Evolutionary conservation across 306 rosid species (phyloP).

Genomic region (Crataegus laevigata): DNA sequence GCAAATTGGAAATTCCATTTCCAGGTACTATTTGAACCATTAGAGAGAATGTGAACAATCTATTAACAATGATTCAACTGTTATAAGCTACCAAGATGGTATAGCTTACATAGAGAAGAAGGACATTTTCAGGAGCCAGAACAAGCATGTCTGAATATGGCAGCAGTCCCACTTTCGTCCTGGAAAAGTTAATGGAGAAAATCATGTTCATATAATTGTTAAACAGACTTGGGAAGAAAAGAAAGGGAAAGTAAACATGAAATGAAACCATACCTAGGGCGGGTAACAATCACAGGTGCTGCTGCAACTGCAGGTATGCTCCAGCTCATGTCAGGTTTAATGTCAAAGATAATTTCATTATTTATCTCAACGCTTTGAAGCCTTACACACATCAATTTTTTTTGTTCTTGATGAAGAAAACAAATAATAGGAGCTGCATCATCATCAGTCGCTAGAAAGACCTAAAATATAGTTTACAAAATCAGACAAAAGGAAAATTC

Average conservation of each 20-base stretch:
- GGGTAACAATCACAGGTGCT: slow-evolving; percentile 73
- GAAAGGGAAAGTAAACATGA: background rate
- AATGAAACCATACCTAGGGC: slow-evolving; percentile 55
- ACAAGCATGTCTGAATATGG: slow-evolving; percentile 71
- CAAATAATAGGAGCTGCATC: slow-evolving; percentile 82
- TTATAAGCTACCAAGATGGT: slow-evolving; percentile 9
- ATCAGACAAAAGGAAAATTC: slow-evolving; percentile 13
- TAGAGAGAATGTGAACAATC: slow-evolving; percentile 11
- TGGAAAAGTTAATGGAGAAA: slow-evolving; percentile 33
- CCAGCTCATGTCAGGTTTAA: slow-evolving; percentile 98
- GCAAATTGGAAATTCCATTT: background rate
- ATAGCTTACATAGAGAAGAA: slow-evolving; percentile 87
- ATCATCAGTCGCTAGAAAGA: slow-evolving; percentile 74
- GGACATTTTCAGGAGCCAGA: slow-evolving; percentile 72
- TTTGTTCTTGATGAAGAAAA: slow-evolving; percentile 89
- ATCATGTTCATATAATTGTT: slow-evolving; percentile 8
- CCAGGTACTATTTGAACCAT: background rate
- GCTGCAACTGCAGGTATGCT: slow-evolving; percentile 82
- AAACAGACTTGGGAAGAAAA: slow-evolving; percentile 8
- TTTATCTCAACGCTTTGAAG: slow-evolving; percentile 83
- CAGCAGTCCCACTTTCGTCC: slow-evolving; percentile 67
- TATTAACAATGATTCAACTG: background rate
- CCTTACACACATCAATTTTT: slow-evolving; percentile 66
- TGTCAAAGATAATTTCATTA: slow-evolving; percentile 70
- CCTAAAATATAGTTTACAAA: slow-evolving; percentile 45